Base-by-base conservation (phyloP, 176 grass and related monocot species). In the Zea luxurians region DNA sequence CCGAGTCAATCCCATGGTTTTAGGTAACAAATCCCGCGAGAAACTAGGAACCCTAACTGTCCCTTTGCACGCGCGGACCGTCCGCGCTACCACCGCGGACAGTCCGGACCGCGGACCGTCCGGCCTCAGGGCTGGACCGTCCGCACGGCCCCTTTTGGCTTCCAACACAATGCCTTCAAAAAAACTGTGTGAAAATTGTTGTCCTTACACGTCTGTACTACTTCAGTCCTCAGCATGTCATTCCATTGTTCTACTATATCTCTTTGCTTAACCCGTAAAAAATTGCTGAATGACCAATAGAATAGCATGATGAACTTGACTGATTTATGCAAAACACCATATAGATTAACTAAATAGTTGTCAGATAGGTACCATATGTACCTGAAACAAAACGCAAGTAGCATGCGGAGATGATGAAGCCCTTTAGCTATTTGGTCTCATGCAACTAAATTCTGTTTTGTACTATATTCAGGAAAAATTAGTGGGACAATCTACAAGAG, bases 111-210 rank as follows among this genome's bases (percentile, higher is more conserved):
- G n/a, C n/a, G n/a, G n/a, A n/a, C n/a, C n/a, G n/a, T n/a, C n/a
- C n/a, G n/a, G n/a, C n/a, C n/a, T n/a, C n/a, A n/a, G n/a, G n/a
- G n/a, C n/a, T n/a, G n/a, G n/a, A n/a, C n/a, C n/a, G n/a, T n/a
- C n/a, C n/a, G n/a, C n/a, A n/a, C n/a, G n/a, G n/a, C n/a, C n/a
- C n/a, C n/a, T n/a, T n/a, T n/a, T n/a, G n/a, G n/a, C n/a, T n/a
- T n/a, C n/a, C n/a, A n/a, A n/a, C n/a, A n/a, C n/a, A n/a, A n/a
- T 92, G 13, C 82, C 91, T 84, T 97, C 94, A 88, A 97, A 97
- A 27, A 27, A 27, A 27, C 95, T 11, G 91, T 92, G 74, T 97
- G 87, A 17, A 94, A 97, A 75, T 82, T 93, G 76, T 90, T 92
- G 57, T 94, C 91, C 65, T 92, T 89, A 79, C 95, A 97, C 64